Evolutionary conservation across 2,329 filamentous ascomycete genomes (phyloP).

Genomic region (Fusarium udum): DNA sequence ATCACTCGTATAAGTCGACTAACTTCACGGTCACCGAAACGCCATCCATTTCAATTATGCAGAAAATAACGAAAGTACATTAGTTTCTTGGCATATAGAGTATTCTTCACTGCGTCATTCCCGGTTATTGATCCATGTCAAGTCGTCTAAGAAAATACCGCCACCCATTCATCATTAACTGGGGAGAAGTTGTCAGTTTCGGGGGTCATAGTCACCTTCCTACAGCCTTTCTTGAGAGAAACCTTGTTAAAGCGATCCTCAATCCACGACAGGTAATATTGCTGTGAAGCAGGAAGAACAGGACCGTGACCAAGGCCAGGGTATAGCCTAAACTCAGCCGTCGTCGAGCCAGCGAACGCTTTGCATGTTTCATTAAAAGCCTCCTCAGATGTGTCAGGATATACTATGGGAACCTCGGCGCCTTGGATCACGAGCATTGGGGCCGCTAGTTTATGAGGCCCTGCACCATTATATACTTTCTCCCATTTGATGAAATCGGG

Average conservation of each 20-base stretch:
- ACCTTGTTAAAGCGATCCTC: not conserved
- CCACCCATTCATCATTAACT: not conserved
- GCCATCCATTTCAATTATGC: too few species aligned
- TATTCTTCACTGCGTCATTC: not conserved
- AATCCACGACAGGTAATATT: not conserved
- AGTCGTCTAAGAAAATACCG: not conserved
- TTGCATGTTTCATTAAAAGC: constrained; percentile 28
- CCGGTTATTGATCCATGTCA: accelerated
- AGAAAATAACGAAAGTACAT: too few species aligned
- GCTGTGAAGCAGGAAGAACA: not conserved
- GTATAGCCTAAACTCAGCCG: not conserved
- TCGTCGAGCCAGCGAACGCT: not conserved
- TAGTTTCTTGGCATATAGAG: too few species aligned
- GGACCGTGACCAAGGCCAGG: constrained; percentile 1
- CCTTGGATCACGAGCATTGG: constrained; percentile 40
- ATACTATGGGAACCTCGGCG: constrained; percentile 24
- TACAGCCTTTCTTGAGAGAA: not conserved
- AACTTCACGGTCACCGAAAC: too few species aligned
- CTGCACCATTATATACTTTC: constrained; percentile 16
- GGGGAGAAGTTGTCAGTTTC: not conserved
- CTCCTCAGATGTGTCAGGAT: not conserved
- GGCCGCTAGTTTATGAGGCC: constrained; percentile 28
- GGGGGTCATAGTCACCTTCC: not conserved
- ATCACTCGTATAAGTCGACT: too few species aligned
- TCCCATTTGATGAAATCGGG: not conserved